These are phyloP conservation scores for Ceratocystis albifundus DNA, from an alignment of 2,329 filamentous ascomycete genomes.

Conservation along the genomic window DNA sequence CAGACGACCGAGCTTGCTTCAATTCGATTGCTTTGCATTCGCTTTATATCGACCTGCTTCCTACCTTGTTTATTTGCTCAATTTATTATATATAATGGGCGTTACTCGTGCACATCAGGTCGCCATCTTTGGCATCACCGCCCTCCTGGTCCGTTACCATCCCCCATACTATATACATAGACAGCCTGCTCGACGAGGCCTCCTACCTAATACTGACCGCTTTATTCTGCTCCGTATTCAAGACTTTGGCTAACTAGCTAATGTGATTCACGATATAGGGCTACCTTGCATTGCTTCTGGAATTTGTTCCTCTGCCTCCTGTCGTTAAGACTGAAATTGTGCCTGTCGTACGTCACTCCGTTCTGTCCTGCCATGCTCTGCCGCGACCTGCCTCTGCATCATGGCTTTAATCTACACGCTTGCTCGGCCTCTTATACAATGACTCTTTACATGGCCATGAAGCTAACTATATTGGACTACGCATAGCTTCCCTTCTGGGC, in stretches of 20 bases:
- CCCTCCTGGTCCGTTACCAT: conserved; percentile 61
- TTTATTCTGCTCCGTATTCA: not conserved
- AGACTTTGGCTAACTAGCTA: conserved; percentile 19
- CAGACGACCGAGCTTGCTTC: not conserved
- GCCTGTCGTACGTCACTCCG: conserved; percentile 58
- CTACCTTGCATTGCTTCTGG: conserved; percentile 76
- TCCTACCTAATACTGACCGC: not conserved
- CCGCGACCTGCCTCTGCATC: conserved; percentile 4
- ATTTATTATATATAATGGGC: conserved; percentile 46
- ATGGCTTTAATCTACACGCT: not conserved
- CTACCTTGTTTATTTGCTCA: not conserved
- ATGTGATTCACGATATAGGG: conserved; percentile 52
- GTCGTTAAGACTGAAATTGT: conserved; percentile 75
- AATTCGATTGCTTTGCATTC: not conserved
- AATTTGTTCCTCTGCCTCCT: conserved; percentile 67
- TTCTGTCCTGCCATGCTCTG: conserved; percentile 14
- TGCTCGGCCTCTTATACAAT: not conserved
- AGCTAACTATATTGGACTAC: not conserved
- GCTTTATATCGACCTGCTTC: not conserved
- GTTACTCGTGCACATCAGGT: conserved; percentile 79
- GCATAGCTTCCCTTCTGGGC: conserved; percentile 81
- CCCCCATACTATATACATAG: not conserved
- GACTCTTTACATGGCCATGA: not conserved
- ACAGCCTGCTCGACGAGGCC: not conserved
- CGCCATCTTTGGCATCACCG: conserved; percentile 67